A percentile compares a stretch with the other conserved stretches of the same genome.
phyloP scores from a whole-genome alignment of 495 filamentous ascomycete species.

The Penicillium coprophilum region DNA sequence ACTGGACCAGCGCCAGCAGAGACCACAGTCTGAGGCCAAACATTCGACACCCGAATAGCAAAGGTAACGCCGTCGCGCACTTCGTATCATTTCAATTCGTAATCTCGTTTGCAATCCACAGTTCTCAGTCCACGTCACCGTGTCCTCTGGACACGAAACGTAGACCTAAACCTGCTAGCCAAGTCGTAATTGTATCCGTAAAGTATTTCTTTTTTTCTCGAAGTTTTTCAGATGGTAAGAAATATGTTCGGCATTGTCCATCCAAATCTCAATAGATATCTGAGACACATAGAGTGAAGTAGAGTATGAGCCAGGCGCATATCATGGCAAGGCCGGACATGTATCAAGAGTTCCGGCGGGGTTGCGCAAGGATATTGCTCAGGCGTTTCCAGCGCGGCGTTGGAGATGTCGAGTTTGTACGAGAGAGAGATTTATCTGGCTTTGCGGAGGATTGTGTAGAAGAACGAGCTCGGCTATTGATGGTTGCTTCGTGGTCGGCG shows the following conservation, averaged over 20 bases:
- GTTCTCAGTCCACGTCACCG: background rate
- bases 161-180: background rate
- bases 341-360: slow-evolving; percentile 28
- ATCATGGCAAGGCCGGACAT: background rate
- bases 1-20: slow-evolving; percentile 1
- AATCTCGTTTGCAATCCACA: slow-evolving; percentile 1
- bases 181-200: slow-evolving; percentile 1
- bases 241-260: background rate
- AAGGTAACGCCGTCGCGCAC: background rate
- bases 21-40: slow-evolving; percentile 1
- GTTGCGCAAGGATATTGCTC: slow-evolving; percentile 37
- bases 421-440: slow-evolving; percentile 32
- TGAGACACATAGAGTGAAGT: background rate
- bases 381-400: slow-evolving; percentile 44
- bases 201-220: background rate
- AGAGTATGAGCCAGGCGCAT: background rate
- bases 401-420: slow-evolving; percentile 28
- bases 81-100: slow-evolving; percentile 11
- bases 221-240: background rate
- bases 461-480: slow-evolving; percentile 41
- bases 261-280: background rate
- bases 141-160: background rate
- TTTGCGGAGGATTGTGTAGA: slow-evolving; percentile 42
- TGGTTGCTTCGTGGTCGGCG: slow-evolving; percentile 46
- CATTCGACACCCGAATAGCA: background rate